phyloP scores from a whole-genome alignment of 2,329 filamentous ascomycete species.

The Talaromyces sp. region DNA sequence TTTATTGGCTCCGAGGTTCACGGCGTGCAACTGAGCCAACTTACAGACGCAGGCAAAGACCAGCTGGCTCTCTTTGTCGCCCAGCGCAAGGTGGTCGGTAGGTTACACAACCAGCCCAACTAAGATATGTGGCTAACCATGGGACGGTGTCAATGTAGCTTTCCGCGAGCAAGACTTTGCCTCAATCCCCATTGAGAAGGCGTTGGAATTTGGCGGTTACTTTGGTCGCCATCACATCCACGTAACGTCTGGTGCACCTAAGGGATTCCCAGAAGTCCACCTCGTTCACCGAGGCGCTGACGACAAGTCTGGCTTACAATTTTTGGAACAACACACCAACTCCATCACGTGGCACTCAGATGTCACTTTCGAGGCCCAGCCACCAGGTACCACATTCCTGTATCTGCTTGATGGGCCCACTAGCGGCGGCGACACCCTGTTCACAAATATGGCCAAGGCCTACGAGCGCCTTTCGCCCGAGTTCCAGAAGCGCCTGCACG shows the following conservation, averaged over 20 bases:
- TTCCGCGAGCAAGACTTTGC: constrained; percentile 74
- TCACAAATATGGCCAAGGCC: constrained; percentile 72
- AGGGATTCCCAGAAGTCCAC: constrained; percentile 69
- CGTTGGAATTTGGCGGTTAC: constrained; percentile 66
- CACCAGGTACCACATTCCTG: constrained; percentile 83
- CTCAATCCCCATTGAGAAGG: constrained; percentile 64
- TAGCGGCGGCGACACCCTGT: constrained; percentile 80
- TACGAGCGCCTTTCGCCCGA: constrained; percentile 75
- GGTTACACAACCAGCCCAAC: background rate
- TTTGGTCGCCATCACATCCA: constrained; percentile 81
- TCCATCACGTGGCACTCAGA: constrained; percentile 87
- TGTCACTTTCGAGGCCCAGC: constrained; percentile 81
- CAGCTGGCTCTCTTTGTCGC: constrained; percentile 58
- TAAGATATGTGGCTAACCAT: background rate
- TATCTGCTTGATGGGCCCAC: constrained; percentile 80
- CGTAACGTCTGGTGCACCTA: constrained; percentile 70
- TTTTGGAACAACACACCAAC: constrained; percentile 67
- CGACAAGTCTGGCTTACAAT: constrained; percentile 57
- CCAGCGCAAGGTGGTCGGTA: constrained; percentile 62
- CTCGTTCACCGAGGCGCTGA: constrained; percentile 70
- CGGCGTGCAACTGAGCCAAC: constrained; percentile 66
- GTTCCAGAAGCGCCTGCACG: constrained; percentile 76
- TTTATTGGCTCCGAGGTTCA: constrained; percentile 69
- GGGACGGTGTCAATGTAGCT: constrained; percentile 30
- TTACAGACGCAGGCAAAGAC: constrained; percentile 66